Evolutionary conservation across 495 filamentous ascomycete genomes (phyloP), one percentile per base, ranked within the genome.

Genomic region (Penicillium goetzii): DNA sequence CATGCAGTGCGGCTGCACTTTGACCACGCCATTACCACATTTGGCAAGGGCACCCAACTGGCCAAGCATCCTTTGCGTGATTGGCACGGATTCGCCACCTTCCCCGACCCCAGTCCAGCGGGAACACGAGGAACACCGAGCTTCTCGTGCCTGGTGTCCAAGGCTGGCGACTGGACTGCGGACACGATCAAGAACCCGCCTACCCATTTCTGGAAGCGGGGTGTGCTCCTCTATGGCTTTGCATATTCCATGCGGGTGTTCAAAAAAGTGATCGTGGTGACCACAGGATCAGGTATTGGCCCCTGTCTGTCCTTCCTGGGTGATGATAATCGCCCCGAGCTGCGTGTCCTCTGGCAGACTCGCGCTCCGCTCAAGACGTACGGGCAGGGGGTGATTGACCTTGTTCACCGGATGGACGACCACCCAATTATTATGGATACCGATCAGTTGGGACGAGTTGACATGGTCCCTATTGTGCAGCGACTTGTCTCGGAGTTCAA

Each of bases 81-180:
- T 79, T 92, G 89, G 84, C 92, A 96, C 76, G 84, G 88, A 9
- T 96, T 96, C 65, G 92, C 91, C 21, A 89, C 88, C 25, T 91
- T 95, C 68, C 86, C 77, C 6, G 76, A 82, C 59, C 75, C 72
- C 7, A 67, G 25, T 1, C 59, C 68, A 3, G 34, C 38, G 10
- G 65, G 59, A 10, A n/a, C 50, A 6, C 53, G 54, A 0, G 61
- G 66, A 8, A 71, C 15, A 60, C 70, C 58, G 63, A 80, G 58
- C 53, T 92, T 90, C 73, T 91, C 87, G 19, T 78, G 90, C 57
- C 77, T 95, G 47, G 78, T 94, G 50, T 91, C 89, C 62, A 88
- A 90, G 68, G 91, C 90, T 1, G 92, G 92, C n/a, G 91, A 94
- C 80, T 96, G 90, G 90, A 96, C 92, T 12, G 72, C 78, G 38